phyloP scores from a whole-genome alignment of 1,284 basidiomycete species.

The Anthracocystis panici-leucophaei region DNA sequence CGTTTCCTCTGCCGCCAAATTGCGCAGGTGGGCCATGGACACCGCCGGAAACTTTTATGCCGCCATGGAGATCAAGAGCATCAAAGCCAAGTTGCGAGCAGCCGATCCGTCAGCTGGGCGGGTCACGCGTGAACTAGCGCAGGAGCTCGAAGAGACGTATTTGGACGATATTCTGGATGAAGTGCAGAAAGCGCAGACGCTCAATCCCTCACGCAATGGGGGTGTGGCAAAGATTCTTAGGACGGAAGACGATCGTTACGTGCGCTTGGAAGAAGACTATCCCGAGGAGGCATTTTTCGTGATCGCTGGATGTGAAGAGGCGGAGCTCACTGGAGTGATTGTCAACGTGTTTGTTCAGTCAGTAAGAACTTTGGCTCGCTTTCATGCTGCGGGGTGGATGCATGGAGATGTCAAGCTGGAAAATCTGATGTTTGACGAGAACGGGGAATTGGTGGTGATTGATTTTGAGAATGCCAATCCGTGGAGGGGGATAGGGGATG shows the following conservation, averaged over 20 bases:
- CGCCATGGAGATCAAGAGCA: conserved; percentile 68
- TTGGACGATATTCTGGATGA: conserved; percentile 66
- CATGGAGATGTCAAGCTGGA: conserved; percentile 69
- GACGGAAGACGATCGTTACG: conserved; percentile 63
- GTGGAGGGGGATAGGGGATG: conserved; percentile 65
- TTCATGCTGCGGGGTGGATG: conserved; percentile 66
- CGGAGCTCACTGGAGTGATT: conserved; percentile 61
- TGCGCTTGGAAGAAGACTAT: conserved; percentile 67
- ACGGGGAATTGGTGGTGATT: conserved; percentile 59
- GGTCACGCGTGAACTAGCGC: conserved; percentile 28
- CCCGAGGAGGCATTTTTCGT: conserved; percentile 69
- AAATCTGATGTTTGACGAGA: conserved; percentile 66
- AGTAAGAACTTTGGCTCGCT: conserved; percentile 52
- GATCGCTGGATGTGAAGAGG: conserved; percentile 66
- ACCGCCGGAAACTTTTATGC: conserved; percentile 64
- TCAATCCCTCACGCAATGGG: conserved; percentile 49
- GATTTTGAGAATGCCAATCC: conserved; percentile 68
- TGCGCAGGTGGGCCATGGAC: conserved; percentile 68
- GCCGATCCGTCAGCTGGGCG: conserved; percentile 50
- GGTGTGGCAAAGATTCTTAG: conserved; percentile 55
- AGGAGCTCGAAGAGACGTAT: conserved; percentile 59
- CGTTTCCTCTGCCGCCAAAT: conserved; percentile 66
- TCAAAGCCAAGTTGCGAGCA: conserved; percentile 62
- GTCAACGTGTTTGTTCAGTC: conserved; percentile 61
- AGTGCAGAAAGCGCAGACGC: conserved; percentile 67